phyloP scores from a whole-genome alignment of 2,329 filamentous ascomycete species.

The Alternaria burnsii region DNA sequence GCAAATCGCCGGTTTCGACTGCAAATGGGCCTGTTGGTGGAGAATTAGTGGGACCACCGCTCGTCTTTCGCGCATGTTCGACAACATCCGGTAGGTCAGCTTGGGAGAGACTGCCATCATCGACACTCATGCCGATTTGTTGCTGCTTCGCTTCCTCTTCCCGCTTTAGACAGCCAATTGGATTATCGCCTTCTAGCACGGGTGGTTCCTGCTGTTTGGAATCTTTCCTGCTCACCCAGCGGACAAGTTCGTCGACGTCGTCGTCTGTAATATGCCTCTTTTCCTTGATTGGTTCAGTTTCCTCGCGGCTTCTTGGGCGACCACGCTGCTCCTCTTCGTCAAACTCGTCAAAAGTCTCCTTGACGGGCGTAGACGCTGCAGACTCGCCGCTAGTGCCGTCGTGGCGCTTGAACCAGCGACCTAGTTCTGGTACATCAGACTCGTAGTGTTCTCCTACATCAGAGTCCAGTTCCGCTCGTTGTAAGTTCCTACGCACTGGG shows the following conservation, averaged over 20 bases:
- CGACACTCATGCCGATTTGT: slow-evolving; percentile 29
- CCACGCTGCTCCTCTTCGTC: slow-evolving; percentile 17
- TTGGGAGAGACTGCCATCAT: slow-evolving; percentile 27
- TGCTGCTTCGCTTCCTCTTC: slow-evolving; percentile 26
- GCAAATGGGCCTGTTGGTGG: not conserved
- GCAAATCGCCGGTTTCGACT: slow-evolving; percentile 7
- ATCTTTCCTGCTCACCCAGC: slow-evolving; percentile 35
- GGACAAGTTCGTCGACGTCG: slow-evolving; percentile 39
- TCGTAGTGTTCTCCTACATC: slow-evolving; percentile 21
- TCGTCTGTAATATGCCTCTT: slow-evolving; percentile 26
- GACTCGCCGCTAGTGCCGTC: slow-evolving; percentile 40
- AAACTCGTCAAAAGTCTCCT: slow-evolving; percentile 1
- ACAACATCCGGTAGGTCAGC: slow-evolving; percentile 18
- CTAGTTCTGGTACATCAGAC: slow-evolving; percentile 37
- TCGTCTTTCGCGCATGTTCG: slow-evolving; percentile 11
- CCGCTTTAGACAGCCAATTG: not conserved
- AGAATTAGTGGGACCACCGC: not conserved
- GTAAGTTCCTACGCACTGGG: slow-evolving; percentile 24
- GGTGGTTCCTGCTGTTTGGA: slow-evolving; percentile 14
- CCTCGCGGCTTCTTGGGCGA: slow-evolving; percentile 21
- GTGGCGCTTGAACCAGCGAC: slow-evolving; percentile 29
- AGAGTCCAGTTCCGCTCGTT: slow-evolving; percentile 17
- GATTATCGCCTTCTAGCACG: slow-evolving; percentile 1
- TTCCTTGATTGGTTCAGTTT: slow-evolving; percentile 6
- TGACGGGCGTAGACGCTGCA: slow-evolving; percentile 7